Evolutionary conservation across 768 basidiomycete genomes (phyloP), one percentile per base, ranked within the genome.

Genomic region (Tylopilus plumbeoviolaceoides): DNA sequence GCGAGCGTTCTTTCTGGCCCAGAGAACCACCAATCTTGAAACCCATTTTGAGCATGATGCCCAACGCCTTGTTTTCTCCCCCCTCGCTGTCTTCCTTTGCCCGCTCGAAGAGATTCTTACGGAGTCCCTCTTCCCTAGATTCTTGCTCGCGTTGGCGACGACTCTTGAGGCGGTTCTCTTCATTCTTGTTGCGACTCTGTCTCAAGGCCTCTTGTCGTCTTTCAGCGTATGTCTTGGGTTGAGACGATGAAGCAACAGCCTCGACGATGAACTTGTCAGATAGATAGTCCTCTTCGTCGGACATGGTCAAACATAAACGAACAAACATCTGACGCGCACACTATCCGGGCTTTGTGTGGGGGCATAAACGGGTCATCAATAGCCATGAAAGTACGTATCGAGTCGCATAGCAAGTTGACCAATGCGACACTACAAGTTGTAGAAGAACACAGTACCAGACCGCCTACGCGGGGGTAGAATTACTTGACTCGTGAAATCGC

Each of bases 1-100:
- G 55, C 49, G 47, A 48, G 51, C 48, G 52, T 14, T 59, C 61
- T 21, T 63, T 48, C 62, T 70, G 75, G 17, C 91, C 90, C 27
- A 93, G 76, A 14, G 88, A 76, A 66, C 91, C 83, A 15, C 91
- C 91, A 3, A 88, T 83, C 71, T 86, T 87, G 74, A 90, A 94
- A 1, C 91, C 91, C 91, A 93, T 93, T 72, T 89, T 92, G 79
- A 88, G 83, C 91, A 94, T 94, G 75, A 94, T 92, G 15, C 81
- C 78, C 49, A 93, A 73, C 8, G 91, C 91, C 66, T 91, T 93
- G 73, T 81, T 91, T 40, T 78, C 75, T 15, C 59, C 63, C 1
- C 47, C 56, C 42, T 66, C 60, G 54, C 77, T 77, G 56, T 81
- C 78, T 63, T 89, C 86, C 65, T 79, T 76, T 21, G 86, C 87